phyloP scores from a whole-genome alignment of 1,139 yeast species.

The Pichia sp. region DNA sequence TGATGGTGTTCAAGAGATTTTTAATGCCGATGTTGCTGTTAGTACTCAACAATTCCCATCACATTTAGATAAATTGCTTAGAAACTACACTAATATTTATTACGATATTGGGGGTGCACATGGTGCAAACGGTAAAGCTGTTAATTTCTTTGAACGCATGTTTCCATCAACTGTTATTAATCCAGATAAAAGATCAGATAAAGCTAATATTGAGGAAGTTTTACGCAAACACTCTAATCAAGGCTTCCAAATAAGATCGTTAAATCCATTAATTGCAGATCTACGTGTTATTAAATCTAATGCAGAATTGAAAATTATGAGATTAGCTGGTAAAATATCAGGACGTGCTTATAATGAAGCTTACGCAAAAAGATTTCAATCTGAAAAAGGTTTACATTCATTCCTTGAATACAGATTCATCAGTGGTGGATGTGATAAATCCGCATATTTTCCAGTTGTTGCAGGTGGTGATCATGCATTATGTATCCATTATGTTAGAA shows the following conservation, averaged over 20 bases:
- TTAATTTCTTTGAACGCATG: conserved; percentile 12
- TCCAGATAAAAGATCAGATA: conserved; percentile 3
- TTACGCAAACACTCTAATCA: conserved; percentile 19
- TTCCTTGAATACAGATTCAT: conserved; percentile 78
- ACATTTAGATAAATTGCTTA: conserved; percentile 43
- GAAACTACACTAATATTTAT: conserved; percentile 44
- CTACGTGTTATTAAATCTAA: conserved; percentile 68
- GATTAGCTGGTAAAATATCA: conserved; percentile 75
- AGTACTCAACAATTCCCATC: conserved; percentile 40
- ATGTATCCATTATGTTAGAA: conserved; percentile 85
- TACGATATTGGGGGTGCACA: conserved; percentile 35
- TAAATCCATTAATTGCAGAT: conserved; percentile 46
- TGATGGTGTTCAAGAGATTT: conserved; percentile 71
- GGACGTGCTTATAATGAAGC: conserved; percentile 82
- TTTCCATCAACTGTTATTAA: conserved; percentile 10
- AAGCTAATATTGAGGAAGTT: conserved; percentile 23
- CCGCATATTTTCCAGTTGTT: conserved; percentile 93
- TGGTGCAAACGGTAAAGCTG: conserved; percentile 11
- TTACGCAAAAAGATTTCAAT: conserved; percentile 53
- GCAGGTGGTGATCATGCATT: conserved; percentile 88
- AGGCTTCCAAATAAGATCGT: conserved; percentile 32
- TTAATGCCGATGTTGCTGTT: conserved; percentile 78
- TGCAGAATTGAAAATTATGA: conserved; percentile 71
- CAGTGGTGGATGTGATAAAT: conserved; percentile 79
- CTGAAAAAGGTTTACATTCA: conserved; percentile 77